phyloP scores from a whole-genome alignment of 768 basidiomycete species.

The Russula ochroleuca region DNA sequence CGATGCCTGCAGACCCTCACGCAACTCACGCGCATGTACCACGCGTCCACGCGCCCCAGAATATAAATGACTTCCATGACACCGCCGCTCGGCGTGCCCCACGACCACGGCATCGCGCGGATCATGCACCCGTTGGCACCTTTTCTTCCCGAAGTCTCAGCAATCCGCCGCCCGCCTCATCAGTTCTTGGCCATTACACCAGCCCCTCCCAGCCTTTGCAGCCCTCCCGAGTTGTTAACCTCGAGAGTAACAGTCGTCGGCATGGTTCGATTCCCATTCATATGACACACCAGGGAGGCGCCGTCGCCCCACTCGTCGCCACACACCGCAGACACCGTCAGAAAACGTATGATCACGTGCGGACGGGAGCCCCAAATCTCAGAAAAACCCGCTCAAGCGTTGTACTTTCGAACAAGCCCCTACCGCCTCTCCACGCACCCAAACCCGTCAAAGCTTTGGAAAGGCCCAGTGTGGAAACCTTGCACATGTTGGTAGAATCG shows the following conservation, averaged over 20 bases:
- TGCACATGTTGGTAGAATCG: background rate
- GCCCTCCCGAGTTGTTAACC: background rate
- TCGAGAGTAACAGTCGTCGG: background rate
- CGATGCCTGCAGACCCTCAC: background rate
- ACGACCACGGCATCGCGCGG: background rate
- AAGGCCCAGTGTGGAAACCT: background rate
- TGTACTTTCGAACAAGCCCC: background rate
- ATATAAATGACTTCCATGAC: background rate
- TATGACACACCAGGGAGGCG: background rate
- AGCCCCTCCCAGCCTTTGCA: background rate
- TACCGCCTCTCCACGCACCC: constrained; percentile 10
- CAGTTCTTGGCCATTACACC: background rate
- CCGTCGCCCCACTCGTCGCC: background rate
- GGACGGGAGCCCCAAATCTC: background rate
- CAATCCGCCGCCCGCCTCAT: constrained; percentile 2
- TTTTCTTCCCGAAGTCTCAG: constrained; percentile 9
- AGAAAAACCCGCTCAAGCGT: constrained; percentile 20
- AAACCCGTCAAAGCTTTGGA: constrained; percentile 3
- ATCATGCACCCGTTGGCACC: background rate
- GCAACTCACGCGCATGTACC: background rate
- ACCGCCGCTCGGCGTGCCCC: constrained; percentile 1
- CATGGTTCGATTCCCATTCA: background rate
- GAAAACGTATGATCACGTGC: background rate
- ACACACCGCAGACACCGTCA: background rate
- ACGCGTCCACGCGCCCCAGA: background rate